A percentile compares a stretch with the other conserved stretches of the same genome.
Evolutionary conservation across 345 rosid genomes (phyloP).

Genomic region (Boechera retrofracta): DNA sequence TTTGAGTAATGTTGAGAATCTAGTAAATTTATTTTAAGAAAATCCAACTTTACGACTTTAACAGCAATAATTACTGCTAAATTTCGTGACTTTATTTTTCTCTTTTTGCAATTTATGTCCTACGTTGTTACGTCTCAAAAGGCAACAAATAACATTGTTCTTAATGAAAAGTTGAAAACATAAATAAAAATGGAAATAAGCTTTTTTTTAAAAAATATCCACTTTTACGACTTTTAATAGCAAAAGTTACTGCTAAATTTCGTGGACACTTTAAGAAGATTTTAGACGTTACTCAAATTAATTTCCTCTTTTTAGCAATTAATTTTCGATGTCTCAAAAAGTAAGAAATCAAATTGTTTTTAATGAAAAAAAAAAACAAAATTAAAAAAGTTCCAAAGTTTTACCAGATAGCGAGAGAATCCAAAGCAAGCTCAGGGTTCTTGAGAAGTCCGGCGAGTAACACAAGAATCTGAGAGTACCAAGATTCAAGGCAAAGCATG

Average conservation of each 20-base stretch:
- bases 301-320: background rate
- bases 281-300: background rate
- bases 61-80: background rate
- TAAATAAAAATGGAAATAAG: background rate
- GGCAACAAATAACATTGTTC: too few relatives aligned
- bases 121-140: background rate
- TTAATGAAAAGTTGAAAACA: too few relatives aligned
- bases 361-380: background rate
- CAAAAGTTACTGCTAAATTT: background rate
- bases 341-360: background rate
- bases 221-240: background rate
- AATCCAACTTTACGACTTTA: background rate
- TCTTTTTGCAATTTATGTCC: background rate
- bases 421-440: constrained; percentile 63
- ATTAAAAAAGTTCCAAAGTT: background rate
- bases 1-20: too few relatives aligned
- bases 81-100: background rate
- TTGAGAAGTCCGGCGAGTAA: constrained; percentile 67
- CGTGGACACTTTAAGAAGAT: background rate
- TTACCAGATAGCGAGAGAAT: constrained; percentile 66
- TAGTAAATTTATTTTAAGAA: too few relatives aligned
- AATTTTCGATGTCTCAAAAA: background rate
- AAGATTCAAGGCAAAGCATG: constrained; percentile 66
- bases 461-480: constrained; percentile 67
- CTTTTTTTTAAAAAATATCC: background rate